Conservation (phyloP, 1,139 yeast genomes). For the Arxiozyma bovina region DNA sequence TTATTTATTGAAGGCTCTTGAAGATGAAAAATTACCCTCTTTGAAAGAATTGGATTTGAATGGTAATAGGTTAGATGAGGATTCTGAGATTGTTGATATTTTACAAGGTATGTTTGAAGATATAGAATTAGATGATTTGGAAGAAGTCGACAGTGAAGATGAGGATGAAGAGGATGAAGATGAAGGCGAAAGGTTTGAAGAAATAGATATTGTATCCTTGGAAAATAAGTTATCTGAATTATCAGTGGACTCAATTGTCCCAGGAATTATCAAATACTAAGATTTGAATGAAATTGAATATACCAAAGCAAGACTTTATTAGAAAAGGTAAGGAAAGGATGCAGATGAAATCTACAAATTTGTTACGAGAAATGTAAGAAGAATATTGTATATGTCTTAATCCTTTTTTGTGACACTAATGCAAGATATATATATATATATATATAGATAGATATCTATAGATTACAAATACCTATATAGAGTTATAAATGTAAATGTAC, state of each 20-base stretch:
- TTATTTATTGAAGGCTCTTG: constrained; percentile 44
- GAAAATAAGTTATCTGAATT: constrained; percentile 49
- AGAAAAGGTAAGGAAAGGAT: not conserved
- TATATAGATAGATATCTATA: not conserved
- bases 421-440: not conserved
- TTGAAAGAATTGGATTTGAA: constrained; percentile 69
- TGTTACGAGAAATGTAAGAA: too few species aligned
- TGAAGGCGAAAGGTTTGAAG: constrained; percentile 44
- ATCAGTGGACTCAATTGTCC: constrained; percentile 50
- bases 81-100: constrained; percentile 47
- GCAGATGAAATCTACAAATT: not conserved
- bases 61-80: constrained; percentile 86
- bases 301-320: not conserved
- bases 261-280: constrained; percentile 45
- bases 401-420: not conserved
- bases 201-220: constrained; percentile 46
- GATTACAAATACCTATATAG: not conserved
- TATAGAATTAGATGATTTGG: constrained; percentile 88
- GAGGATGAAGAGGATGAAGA: constrained; percentile 67
- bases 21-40: constrained; percentile 48
- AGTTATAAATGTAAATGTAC: not conserved
- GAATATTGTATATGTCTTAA: not conserved
- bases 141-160: constrained; percentile 79
- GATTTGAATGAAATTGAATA: constrained; percentile 1
- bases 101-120: constrained; percentile 54